Evolutionary conservation across 2,329 filamentous ascomycete species (phyloP).

Genomic region (Colletotrichum lini): DNA sequence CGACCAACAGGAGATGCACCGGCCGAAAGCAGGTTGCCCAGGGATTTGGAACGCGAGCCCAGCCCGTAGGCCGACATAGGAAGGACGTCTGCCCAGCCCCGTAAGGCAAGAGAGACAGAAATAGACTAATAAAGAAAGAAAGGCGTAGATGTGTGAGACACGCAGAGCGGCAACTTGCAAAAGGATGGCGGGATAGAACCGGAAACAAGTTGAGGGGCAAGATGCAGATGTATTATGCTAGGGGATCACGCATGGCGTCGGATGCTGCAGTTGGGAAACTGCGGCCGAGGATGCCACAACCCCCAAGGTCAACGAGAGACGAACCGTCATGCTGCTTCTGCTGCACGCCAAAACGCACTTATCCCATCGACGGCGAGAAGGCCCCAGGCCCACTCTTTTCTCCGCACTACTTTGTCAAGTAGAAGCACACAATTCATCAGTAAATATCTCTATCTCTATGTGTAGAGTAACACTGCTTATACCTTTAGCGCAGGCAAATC

Average conservation of each 20-base stretch:
- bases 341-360: slow-evolving; percentile 13
- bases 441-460: too few relatives aligned
- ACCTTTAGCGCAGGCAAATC: too few relatives aligned
- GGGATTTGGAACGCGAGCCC: slow-evolving; percentile 3
- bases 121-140: background rate
- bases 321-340: slow-evolving; percentile 8
- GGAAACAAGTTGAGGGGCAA: background rate
- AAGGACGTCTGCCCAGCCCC: background rate
- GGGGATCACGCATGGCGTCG: background rate
- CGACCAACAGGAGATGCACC: slow-evolving; percentile 22
- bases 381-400: too few relatives aligned
- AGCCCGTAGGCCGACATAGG: slow-evolving; percentile 9
- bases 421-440: too few relatives aligned
- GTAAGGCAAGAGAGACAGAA: background rate
- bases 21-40: slow-evolving; percentile 28
- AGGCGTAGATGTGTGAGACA: slow-evolving; percentile 3
- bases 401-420: too few relatives aligned
- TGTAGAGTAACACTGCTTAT: too few relatives aligned
- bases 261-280: background rate
- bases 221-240: background rate
- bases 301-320: slow-evolving; percentile 2
- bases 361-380: too few relatives aligned
- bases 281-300: slow-evolving; percentile 7
- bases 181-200: background rate
- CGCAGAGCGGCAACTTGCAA: background rate